Percentiles rank a stretch among this genome's conserved stretches.
These are phyloP conservation scores for Phalaenopsis aphrodite DNA, from an alignment of 106 monocot genomes.

Conservation along the genomic window DNA sequence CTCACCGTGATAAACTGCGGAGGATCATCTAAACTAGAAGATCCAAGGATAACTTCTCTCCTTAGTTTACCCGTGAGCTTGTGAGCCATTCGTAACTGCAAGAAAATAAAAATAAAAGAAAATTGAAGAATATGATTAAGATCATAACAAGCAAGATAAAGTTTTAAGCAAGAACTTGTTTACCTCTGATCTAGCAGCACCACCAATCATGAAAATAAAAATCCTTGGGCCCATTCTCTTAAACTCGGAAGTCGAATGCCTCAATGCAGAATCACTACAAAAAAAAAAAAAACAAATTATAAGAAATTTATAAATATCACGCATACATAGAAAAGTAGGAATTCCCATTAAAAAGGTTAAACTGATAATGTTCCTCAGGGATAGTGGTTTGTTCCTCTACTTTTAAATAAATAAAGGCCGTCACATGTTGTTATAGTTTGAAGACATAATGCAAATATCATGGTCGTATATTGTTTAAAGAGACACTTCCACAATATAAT, in stretches of 20 bases:
- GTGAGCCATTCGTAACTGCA: conserved; percentile 24
- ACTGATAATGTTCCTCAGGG: background rate
- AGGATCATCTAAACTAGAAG: conserved; percentile 42
- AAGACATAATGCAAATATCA: background rate
- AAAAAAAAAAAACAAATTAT: conserved; percentile 13
- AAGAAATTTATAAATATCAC: conserved; percentile 1
- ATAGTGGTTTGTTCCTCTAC: background rate
- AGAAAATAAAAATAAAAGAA: background rate
- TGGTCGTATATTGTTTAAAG: background rate
- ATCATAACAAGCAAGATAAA: background rate
- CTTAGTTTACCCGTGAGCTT: conserved; percentile 40
- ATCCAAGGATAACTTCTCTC: conserved; percentile 43
- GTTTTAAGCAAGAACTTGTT: background rate
- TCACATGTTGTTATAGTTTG: background rate
- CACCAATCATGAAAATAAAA: conserved; percentile 69
- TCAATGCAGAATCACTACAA: conserved; percentile 58
- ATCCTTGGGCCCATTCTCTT: conserved; percentile 69
- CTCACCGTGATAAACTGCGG: conserved; percentile 38
- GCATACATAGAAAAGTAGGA: background rate
- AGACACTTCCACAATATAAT: background rate
- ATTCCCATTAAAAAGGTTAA: background rate
- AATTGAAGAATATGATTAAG: background rate
- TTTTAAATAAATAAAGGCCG: background rate
- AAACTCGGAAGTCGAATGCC: conserved; percentile 51
- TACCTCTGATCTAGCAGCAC: conserved; percentile 50